Base-by-base conservation (phyloP, 371 early-diverging fungal species). In the Syncephalastrum monosporum region DNA sequence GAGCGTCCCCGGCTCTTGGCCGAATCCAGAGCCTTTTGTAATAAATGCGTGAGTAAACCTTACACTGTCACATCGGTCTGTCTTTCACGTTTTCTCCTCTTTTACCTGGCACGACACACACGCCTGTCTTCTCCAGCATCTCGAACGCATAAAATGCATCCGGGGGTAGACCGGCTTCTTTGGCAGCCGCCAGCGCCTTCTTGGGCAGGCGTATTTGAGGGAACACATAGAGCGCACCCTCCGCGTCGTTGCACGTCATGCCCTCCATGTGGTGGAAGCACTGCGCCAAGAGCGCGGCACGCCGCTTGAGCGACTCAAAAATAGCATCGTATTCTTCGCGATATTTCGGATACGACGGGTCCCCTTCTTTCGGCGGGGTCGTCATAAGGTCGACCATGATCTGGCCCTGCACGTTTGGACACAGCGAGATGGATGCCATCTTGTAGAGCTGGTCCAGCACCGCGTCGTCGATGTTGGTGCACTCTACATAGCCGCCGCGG, bases 401-500 rank as follows among this genome's bases (percentile, higher is more conserved):
- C 62, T 92, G 91, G 49, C 91, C 91, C 43, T 81, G 88, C 0
- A 93, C 85, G 56, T 91, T 95, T 24, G 98, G 93, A 67, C 98
- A 98, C 53, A 98, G 78, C 25, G 85, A 83, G 47, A 97, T 86
- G 42, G 95, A 94, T 4, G 95, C 91, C 56, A 96, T 80, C 79
- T 98, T 98, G 76, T 96, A 93, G 41, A 97, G 71, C 63, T 95
- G 85, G 5, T 83, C 92, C 68, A 87, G 71, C 38, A 96, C 88
- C 12, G 72, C 65, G 3, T 77, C 65, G 68, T 91, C 90, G 58
- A 97, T 82, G 47, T 90, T 90, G 47, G 84, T 82, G 53, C 91
- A 92, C 77, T 97, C 99, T 81, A 96, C 92, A 77, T 95, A 98
- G 4, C 98, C 99, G 55, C 98, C 99, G 47, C 99, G 92, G 50